These are phyloP conservation scores for Clarkia xantiana DNA, from an alignment of 345 rosid species.

Conservation along the genomic window DNA sequence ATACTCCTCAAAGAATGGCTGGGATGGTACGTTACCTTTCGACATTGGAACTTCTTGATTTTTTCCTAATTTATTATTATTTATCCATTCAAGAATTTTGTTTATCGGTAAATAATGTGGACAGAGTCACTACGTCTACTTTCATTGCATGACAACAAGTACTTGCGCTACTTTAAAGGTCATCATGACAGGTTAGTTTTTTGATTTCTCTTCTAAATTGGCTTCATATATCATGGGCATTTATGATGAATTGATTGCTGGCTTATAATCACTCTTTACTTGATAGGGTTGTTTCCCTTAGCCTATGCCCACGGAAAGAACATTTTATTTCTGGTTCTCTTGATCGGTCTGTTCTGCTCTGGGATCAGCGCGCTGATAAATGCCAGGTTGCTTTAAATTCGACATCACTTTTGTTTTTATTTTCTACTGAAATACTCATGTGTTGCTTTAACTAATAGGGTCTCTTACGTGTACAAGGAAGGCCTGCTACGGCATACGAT, in stretches of 20 bases:
- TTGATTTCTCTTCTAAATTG: slow-evolving; percentile 1
- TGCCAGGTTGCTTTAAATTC: slow-evolving; percentile 54
- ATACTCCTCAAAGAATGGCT: slow-evolving; percentile 93
- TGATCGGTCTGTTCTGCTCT: slow-evolving; percentile 89
- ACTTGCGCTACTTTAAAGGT: slow-evolving; percentile 90
- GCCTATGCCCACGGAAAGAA: slow-evolving; percentile 75
- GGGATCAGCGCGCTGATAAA: slow-evolving; percentile 97
- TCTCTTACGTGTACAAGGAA: slow-evolving; percentile 64
- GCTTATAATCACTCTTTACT: slow-evolving; percentile 1
- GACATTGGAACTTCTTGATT: slow-evolving; percentile 1
- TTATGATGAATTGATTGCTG: neutral
- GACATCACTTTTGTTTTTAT: neutral
- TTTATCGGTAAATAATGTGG: slow-evolving; percentile 4
- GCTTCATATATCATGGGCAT: too few relatives aligned
- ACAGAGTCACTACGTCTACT: slow-evolving; percentile 83
- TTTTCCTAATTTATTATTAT: neutral
- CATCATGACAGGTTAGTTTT: slow-evolving; percentile 85
- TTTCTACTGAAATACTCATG: slow-evolving; percentile 2
- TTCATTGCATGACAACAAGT: slow-evolving; percentile 89
- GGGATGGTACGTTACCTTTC: slow-evolving; percentile 64
- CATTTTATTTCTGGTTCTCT: slow-evolving; percentile 89
- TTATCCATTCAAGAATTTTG: slow-evolving; percentile 1
- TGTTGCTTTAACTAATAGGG: slow-evolving; percentile 23
- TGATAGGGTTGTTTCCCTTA: slow-evolving; percentile 82
- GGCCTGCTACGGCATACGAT: slow-evolving; percentile 96